These are phyloP conservation scores for Dictyostelium citrinum DNA, from an alignment of 78 protist genomes.

Conservation along the genomic window DNA sequence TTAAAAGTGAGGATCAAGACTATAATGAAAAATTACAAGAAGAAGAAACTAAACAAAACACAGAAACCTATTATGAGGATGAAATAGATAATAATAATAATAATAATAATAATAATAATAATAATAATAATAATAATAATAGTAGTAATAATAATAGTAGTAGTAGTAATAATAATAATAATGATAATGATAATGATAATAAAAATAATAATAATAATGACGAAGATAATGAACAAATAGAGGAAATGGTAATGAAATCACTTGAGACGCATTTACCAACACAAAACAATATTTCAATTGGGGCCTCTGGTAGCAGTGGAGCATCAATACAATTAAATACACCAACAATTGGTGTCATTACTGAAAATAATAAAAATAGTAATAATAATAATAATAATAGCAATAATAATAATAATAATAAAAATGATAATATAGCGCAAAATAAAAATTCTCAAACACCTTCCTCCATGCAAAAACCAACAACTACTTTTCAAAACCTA, in stretches of 20 bases:
- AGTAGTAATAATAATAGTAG: too few species aligned
- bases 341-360: not conserved
- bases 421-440: not conserved
- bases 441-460: not conserved
- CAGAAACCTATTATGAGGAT: not conserved
- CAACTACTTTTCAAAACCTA: not conserved
- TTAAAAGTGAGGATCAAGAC: not conserved
- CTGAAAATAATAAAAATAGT: not conserved
- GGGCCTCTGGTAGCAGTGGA: not conserved
- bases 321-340: not conserved
- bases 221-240: not conserved
- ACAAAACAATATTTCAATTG: not conserved
- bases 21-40: not conserved
- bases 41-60: not conserved
- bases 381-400: not conserved
- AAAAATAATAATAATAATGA: not conserved
- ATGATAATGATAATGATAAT: too few species aligned
- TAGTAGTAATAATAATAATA: too few species aligned
- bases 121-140: too few species aligned
- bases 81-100: not conserved
- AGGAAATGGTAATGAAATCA: not conserved
- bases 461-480: not conserved
- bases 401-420: not conserved
- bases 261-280: not conserved
- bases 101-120: not conserved